phyloP scores from a whole-genome alignment of 441 rosid species.

The Mallotus japonicus region DNA sequence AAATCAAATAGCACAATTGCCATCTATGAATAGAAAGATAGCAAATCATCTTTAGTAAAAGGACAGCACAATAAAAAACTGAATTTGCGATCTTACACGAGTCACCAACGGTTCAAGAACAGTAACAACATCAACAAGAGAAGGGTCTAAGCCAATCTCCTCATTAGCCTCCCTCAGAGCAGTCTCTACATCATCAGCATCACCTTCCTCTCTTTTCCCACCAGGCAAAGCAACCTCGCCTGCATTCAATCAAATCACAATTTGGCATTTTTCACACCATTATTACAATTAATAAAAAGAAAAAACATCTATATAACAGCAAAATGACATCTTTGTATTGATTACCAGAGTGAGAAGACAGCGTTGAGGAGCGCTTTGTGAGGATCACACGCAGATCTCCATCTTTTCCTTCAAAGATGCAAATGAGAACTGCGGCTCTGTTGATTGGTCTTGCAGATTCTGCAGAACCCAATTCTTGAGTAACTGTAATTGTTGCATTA shows the following conservation, averaged over 20 bases:
- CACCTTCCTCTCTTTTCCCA: constrained; percentile 61
- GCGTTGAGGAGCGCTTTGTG: constrained; percentile 58
- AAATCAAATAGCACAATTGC: neutral
- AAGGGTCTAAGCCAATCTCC: constrained; percentile 71
- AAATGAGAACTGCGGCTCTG: constrained; percentile 61
- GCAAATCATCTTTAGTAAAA: neutral
- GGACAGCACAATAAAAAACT: neutral
- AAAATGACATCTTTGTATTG: constrained; percentile 12
- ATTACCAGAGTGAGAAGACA: constrained; percentile 61
- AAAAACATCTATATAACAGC: neutral
- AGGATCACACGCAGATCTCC: constrained; percentile 56
- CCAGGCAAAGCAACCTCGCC: constrained; percentile 79
- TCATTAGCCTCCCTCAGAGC: constrained; percentile 77
- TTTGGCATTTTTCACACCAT: constrained; percentile 2
- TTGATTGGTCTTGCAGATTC: constrained; percentile 22
- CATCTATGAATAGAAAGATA: neutral
- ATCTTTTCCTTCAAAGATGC: constrained; percentile 55
- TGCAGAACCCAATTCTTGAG: constrained; percentile 9
- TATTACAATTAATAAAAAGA: neutral
- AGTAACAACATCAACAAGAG: constrained; percentile 52
- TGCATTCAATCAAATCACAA: constrained; percentile 22
- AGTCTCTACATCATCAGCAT: constrained; percentile 54
- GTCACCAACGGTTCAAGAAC: constrained; percentile 55
- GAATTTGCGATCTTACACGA: constrained; percentile 36
- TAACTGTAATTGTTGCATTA: neutral